Conservation (phyloP, 306 rosid genomes). For the Senna tora region DNA sequence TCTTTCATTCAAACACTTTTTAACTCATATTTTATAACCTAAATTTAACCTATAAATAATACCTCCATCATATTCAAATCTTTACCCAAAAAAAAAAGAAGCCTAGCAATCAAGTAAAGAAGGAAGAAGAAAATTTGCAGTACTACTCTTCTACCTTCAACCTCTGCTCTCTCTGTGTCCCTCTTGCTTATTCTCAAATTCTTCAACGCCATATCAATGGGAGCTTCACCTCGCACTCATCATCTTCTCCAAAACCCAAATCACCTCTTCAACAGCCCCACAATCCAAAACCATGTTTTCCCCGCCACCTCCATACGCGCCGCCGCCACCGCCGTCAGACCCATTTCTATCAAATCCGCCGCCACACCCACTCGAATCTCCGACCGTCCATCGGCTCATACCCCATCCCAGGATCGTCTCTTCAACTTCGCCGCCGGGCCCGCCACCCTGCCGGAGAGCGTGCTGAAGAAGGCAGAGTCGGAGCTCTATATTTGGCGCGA, state of each 20-base stretch:
- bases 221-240: conserved; percentile 61
- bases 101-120: no score
- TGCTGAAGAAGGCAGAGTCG: conserved; percentile 77
- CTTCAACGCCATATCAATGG: conserved; percentile 55
- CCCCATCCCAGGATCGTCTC: conserved; percentile 68
- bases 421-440: conserved; percentile 97
- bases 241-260: conserved; percentile 56
- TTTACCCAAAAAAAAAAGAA: no score
- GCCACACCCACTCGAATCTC: conserved; percentile 45
- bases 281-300: conserved; percentile 23
- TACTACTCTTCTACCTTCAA: no score
- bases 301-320: conserved; percentile 42
- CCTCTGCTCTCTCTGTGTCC: not conserved
- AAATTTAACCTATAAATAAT: no score
- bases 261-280: conserved; percentile 26
- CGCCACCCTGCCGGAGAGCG: conserved; percentile 80
- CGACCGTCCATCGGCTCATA: conserved; percentile 28
- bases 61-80: no score
- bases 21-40: no score
- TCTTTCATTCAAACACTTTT: no score
- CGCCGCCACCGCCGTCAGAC: conserved; percentile 37
- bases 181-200: not conserved
- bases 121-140: no score
- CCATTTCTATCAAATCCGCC: conserved; percentile 65
- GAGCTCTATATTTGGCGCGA: conserved; percentile 91